phyloP scores from a whole-genome alignment of 345 rosid genomes.

The Melaleuca quinquenervia region DNA sequence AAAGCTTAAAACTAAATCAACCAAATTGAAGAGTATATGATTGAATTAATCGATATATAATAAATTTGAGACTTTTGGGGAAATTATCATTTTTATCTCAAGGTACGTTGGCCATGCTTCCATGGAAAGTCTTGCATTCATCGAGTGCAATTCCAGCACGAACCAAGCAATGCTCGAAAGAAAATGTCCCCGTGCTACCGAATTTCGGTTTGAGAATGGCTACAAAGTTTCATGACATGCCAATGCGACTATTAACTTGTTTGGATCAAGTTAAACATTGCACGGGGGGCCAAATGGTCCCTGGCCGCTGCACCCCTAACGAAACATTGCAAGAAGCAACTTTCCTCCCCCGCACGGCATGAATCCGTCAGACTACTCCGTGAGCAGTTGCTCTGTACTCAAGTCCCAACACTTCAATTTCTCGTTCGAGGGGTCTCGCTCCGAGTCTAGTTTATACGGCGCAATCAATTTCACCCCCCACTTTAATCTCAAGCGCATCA shows the following conservation, averaged over 20 bases:
- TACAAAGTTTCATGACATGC: background rate
- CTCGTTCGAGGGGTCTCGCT: background rate
- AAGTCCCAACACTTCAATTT: background rate
- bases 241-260: background rate
- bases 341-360: background rate
- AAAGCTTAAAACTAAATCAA: too few relatives aligned
- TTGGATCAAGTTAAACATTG: background rate
- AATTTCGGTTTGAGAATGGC: background rate
- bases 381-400: background rate
- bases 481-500: background rate
- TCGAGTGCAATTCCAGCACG: background rate
- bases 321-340: background rate
- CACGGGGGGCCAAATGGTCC: background rate
- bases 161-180: background rate
- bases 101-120: background rate
- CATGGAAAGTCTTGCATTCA: background rate
- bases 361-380: background rate
- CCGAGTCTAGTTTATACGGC: rapidly evolving
- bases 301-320: background rate
- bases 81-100: background rate
- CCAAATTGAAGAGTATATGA: too few relatives aligned
- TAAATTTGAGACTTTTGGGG: too few relatives aligned
- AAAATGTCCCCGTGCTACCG: background rate
- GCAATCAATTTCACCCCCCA: background rate
- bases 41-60: too few relatives aligned